Evolutionary conservation across 148 eudicot species (phyloP), one percentile per base, ranked within the genome.

Genomic region (Chenopodium quinoa): DNA sequence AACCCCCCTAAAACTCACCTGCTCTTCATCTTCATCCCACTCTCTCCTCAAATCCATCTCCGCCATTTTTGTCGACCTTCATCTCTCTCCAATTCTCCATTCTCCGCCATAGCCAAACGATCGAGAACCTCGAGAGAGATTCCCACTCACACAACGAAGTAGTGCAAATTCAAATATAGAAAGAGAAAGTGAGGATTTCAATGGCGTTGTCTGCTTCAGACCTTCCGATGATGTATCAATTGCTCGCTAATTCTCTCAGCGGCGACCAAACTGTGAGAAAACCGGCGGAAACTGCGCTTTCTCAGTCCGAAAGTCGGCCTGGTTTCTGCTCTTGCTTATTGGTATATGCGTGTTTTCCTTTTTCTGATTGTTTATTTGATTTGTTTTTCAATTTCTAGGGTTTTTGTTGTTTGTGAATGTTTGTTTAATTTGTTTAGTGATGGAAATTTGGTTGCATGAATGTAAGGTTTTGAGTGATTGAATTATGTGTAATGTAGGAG

Each of bases 261-360:
- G 81, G 86, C 71, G 94, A 96, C 77, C 82, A 78, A 31, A 84
- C 71, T 73, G 76, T 94, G 34, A 90, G 97, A 17, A 90, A 92
- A 80, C 94, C 94, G 0, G 98, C 99, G 1, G 99, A 96, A 81
- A 78, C 86, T 65, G 90, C 98, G 3, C 97, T 96, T 22, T 91
- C 95, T 9, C 92, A 91, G 77, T 96, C 94, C 11, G 99, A 96
- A 65, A 88, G 84, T 79, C 89, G 93, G 0, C 93, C 98, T 40
- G 99, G 99, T 23, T 96, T 96, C 80, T 92, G 97, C 86, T 96
- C 97, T 77, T 94, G 98, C 46, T 89, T 96, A 0, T 83, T 92
- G 98, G 98, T 92, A 86, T 62, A 14, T 12, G 7, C 25, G n/a
- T 80, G 25, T 34, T 29, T 32, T 67, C 25, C 74, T 4, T 9